Conservation (phyloP, 1,139 yeast genomes). For the Pichia cactophila region DNA sequence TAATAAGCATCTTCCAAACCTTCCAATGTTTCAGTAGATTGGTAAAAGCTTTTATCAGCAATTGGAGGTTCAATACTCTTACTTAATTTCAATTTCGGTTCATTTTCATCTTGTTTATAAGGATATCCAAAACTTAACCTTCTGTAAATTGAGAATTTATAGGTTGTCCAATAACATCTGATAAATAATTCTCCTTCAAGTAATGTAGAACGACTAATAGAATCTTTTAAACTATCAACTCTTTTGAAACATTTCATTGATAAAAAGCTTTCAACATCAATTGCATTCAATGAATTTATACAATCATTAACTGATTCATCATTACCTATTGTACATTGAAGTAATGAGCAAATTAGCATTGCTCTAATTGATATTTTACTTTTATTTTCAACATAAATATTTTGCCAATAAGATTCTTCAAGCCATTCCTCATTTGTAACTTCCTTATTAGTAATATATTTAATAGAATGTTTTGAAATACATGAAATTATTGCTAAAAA, state of each 20-base stretch:
- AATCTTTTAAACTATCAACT: conserved; percentile 9
- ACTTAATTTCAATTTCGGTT: conserved; percentile 12
- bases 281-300: conserved; percentile 25
- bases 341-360: conserved; percentile 22
- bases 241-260: not conserved
- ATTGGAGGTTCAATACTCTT: conserved; percentile 27
- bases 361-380: conserved; percentile 27
- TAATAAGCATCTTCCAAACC: conserved; percentile 14
- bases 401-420: conserved; percentile 36
- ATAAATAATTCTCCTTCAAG: conserved; percentile 33
- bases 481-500: conserved; percentile 34
- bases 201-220: conserved; percentile 27
- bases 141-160: conserved; percentile 30
- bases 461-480: conserved; percentile 33
- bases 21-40: conserved; percentile 13
- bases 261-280: conserved; percentile 19
- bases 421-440: conserved; percentile 26
- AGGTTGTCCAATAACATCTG: conserved; percentile 38
- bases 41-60: conserved; percentile 26
- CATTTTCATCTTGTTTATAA: conserved; percentile 22
- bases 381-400: conserved; percentile 32
- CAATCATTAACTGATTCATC: conserved; percentile 27
- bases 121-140: conserved; percentile 38
- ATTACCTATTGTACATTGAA: conserved; percentile 20
- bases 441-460: conserved; percentile 30